Evolutionary conservation across 352 stramenopile genomes (phyloP).

Genomic region (Phytopythium ostracodes): DNA sequence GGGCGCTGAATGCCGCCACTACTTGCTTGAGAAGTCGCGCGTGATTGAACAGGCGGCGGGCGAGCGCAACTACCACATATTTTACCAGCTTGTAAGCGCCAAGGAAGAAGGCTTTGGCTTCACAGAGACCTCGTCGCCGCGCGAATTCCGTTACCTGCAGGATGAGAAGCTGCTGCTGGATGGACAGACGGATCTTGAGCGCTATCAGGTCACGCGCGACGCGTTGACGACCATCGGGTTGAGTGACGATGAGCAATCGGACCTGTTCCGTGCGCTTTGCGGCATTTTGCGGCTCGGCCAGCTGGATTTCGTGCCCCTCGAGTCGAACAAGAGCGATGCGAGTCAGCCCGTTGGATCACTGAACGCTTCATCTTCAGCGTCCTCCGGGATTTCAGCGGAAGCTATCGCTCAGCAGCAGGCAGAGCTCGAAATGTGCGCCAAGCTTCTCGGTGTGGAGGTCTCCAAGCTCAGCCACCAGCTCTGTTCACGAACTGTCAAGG

Average conservation of each 20-base stretch:
- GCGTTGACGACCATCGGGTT: conserved; percentile 79
- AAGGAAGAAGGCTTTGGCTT: conserved; percentile 60
- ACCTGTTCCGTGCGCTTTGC: conserved; percentile 67
- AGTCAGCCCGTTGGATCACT: conserved; percentile 63
- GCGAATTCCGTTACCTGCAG: conserved; percentile 73
- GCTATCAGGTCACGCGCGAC: conserved; percentile 78
- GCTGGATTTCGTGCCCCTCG: conserved; percentile 72
- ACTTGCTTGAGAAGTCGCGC: conserved; percentile 97
- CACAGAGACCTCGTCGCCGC: conserved; percentile 26
- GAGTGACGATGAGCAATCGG: conserved; percentile 56
- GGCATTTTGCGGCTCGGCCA: conserved; percentile 82
- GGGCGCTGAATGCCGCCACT: conserved; percentile 88
- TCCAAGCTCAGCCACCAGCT: conserved; percentile 58
- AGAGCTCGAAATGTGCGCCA: conserved; percentile 59
- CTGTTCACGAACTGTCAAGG: conserved; percentile 80
- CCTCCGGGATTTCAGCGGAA: conserved; percentile 14
- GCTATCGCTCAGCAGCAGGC: conserved; percentile 49
- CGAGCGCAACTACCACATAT: conserved; percentile 99
- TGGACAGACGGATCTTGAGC: conserved; percentile 61
- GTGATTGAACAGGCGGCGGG: conserved; percentile 86
- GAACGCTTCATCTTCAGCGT: conserved; percentile 12
- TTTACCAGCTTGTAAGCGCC: conserved; percentile 92
- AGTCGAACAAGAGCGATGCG: conserved; percentile 71
- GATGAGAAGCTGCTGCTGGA: conserved; percentile 69
- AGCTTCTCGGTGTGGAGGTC: conserved; percentile 67